Base-by-base conservation (phyloP, 495 filamentous ascomycete genomes). In the Penicillium herquei region DNA sequence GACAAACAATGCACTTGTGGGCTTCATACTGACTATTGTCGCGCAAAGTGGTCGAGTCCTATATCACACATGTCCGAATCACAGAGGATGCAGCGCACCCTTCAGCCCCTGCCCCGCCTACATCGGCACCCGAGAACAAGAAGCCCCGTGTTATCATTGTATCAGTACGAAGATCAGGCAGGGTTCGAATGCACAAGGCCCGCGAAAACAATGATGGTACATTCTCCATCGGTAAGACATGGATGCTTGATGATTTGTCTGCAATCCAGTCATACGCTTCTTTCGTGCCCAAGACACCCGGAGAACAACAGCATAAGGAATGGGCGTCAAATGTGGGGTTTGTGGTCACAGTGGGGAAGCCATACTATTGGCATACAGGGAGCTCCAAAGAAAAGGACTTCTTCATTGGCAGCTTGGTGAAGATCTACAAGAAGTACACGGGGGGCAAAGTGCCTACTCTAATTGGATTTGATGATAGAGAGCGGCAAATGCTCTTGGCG, bases 151-250 rank as follows among this genome's bases (percentile, higher is more conserved):
- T 96, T 47, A 95, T 98, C 56, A 88, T 98, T 56, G 84, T 98
- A 56, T 87, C 94, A 9, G 93, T 98, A 53, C 84, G 90, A 43
- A 93, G 89, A 58, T 96, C 93, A 0, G 93, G 93, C 46, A 83
- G 91, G 54, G 92, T 98, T 57, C 89, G 92, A 51, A 84, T 98
- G 78, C 94, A 98, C 77, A 98, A 98, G 70, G 92, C 90, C 47
- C 85, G 95, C 57, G 95, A 98, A 69, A 98, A 98, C 68, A 79
- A 80, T 41, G 96, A 97, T 72, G 90, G 91, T 31, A 82, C 89
- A 4, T 98, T 96, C 71, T 97, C 94, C 7, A 97, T 98, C 62
- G 94, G 94, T 39, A 98, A 98, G 73, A 97, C 92, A 3, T 98
- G 94, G 94, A 86, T 88, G 66, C 78, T 98, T 50, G 92, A 97